These are phyloP conservation scores for Cystofilobasidium macerans DNA, from an alignment of 768 basidiomycete species.

Conservation along the genomic window DNA sequence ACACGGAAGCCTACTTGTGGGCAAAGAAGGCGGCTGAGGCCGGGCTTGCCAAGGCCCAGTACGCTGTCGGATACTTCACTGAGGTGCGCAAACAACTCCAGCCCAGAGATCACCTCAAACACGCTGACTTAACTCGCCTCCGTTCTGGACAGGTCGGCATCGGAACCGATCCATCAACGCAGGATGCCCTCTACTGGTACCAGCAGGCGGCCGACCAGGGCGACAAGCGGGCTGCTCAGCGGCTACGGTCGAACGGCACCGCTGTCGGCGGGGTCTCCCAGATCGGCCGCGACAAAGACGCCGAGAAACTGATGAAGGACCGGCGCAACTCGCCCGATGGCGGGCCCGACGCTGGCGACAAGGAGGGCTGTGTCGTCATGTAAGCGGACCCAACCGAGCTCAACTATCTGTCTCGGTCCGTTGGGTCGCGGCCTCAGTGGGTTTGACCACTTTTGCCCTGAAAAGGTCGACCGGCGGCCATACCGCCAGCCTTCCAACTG, in stretches of 20 bases:
- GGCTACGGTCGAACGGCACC: conserved; percentile 53
- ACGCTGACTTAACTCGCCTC: background rate
- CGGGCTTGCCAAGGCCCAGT: conserved; percentile 89
- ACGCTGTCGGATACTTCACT: conserved; percentile 92
- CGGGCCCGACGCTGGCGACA: conserved; percentile 16
- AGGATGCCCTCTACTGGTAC: conserved; percentile 60
- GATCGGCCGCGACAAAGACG: conserved; percentile 18
- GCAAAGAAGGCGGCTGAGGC: conserved; percentile 87
- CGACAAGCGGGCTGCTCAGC: conserved; percentile 82
- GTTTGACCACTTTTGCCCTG: background rate
- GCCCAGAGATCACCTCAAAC: too few relatives aligned
- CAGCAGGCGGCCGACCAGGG: conserved; percentile 81
- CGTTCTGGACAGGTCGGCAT: conserved; percentile 52
- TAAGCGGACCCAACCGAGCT: conserved; percentile 11
- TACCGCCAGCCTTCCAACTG: too few relatives aligned
- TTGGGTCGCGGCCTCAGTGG: too few relatives aligned
- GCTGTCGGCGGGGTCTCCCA: conserved; percentile 46
- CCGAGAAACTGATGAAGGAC: conserved; percentile 34
- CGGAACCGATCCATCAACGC: conserved; percentile 34
- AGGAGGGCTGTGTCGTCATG: conserved; percentile 37
- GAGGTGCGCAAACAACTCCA: too few relatives aligned
- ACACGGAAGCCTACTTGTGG: conserved; percentile 97
- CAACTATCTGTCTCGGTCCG: background rate
- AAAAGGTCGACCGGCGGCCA: too few relatives aligned
- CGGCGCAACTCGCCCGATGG: conserved; percentile 32